A percentile compares a stretch with the other conserved stretches of the same genome.
Conservation (phyloP, 345 rosid species). For the Populus pruinosa region DNA sequence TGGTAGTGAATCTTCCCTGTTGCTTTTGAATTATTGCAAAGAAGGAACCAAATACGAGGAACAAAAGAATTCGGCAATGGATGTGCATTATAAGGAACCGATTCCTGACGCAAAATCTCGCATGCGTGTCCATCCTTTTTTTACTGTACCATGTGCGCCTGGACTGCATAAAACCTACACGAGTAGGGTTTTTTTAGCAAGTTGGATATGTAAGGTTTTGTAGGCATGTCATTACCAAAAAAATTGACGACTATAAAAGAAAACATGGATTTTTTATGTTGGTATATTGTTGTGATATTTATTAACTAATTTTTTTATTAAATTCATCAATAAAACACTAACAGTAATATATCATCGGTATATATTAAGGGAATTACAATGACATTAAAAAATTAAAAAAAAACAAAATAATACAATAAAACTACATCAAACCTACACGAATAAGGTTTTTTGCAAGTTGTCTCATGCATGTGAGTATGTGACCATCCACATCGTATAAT, state of each 20-base stretch:
- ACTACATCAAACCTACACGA: slow-evolving; percentile 37
- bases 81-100: slow-evolving; percentile 55
- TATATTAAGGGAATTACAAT: too few species aligned
- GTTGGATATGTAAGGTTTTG: slow-evolving; percentile 3
- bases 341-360: too few species aligned
- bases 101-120: slow-evolving; percentile 40
- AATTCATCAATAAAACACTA: too few species aligned
- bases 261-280: too few species aligned
- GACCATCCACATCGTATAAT: slow-evolving; percentile 1
- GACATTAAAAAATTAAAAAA: too few species aligned
- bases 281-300: too few species aligned
- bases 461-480: too few species aligned
- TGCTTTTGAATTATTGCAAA: slow-evolving; percentile 66
- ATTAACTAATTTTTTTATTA: too few species aligned
- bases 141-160: slow-evolving; percentile 37
- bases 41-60: slow-evolving; percentile 41
- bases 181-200: slow-evolving; percentile 43
- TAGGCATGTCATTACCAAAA: too few species aligned
- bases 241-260: too few species aligned
- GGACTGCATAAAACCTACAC: slow-evolving; percentile 38
- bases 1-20: slow-evolving; percentile 53
- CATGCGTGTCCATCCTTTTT: slow-evolving; percentile 24
- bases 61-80: slow-evolving; percentile 46
- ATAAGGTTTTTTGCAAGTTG: slow-evolving; percentile 43
- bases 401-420: too few species aligned